A percentile compares a stretch with the other conserved stretches of the same genome.
phyloP scores from a whole-genome alignment of 345 rosid genomes.

The Jatropha curcas region DNA sequence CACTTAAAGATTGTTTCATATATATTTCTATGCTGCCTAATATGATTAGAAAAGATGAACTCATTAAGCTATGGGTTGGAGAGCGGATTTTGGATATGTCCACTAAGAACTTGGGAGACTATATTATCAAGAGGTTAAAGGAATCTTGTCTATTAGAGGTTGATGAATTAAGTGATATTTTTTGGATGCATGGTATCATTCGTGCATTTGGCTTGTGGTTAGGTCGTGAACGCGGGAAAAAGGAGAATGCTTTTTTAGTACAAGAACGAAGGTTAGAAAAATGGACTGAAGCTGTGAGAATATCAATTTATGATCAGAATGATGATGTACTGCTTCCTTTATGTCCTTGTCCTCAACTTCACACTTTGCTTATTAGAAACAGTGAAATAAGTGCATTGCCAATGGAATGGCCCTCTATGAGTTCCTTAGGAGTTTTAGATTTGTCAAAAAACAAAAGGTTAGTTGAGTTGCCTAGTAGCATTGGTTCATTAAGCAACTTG shows the following conservation, averaged over 20 bases:
- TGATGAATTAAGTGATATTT: neutral
- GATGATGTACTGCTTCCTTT: neutral
- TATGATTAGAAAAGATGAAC: neutral
- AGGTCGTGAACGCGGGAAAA: neutral
- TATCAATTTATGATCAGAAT: neutral
- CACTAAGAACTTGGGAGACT: neutral
- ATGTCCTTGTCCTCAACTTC: neutral
- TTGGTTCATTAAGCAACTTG: neutral
- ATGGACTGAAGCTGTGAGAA: neutral
- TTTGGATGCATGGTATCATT: conserved; percentile 24
- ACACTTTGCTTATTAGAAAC: neutral
- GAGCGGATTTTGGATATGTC: conserved; percentile 9
- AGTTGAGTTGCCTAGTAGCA: neutral
- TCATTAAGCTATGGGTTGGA: conserved; percentile 15
- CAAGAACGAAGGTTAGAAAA: neutral
- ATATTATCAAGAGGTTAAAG: conserved; percentile 7
- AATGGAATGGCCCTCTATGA: neutral
- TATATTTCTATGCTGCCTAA: conserved; percentile 19
- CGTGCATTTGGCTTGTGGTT: conserved; percentile 24
- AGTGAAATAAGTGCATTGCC: neutral
- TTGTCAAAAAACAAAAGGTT: neutral
- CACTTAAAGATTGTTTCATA: conserved; percentile 11
- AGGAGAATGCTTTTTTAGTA: neutral
- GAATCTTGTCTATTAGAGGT: conserved; percentile 18
- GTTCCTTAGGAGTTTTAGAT: neutral